phyloP scores from a whole-genome alignment of 495 filamentous ascomycete species.

The Penicillium paxilli region DNA sequence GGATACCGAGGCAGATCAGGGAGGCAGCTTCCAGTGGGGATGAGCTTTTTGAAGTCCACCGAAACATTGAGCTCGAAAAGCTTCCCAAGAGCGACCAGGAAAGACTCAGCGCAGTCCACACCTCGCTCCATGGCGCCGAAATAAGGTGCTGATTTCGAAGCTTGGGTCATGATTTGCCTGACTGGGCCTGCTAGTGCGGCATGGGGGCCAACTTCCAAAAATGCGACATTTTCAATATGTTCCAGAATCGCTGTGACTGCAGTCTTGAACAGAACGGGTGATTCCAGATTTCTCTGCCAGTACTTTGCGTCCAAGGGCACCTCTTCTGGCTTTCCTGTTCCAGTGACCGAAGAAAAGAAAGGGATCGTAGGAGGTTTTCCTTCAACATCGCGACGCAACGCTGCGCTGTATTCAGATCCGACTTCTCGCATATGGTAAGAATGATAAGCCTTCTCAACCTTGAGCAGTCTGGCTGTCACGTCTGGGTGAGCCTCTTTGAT shows the following conservation, averaged over 20 bases:
- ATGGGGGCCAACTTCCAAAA: slow-evolving; percentile 51
- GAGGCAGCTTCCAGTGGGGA: neutral
- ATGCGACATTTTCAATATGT: slow-evolving; percentile 18
- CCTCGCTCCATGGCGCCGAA: neutral
- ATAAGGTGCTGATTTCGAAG: slow-evolving; percentile 3
- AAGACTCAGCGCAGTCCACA: neutral
- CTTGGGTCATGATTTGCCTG: slow-evolving; percentile 23
- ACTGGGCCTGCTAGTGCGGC: slow-evolving; percentile 38
- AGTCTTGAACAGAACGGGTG: slow-evolving; percentile 36
- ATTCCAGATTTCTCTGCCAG: slow-evolving; percentile 42
- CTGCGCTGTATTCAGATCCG: slow-evolving; percentile 2
- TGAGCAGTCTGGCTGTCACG: slow-evolving; percentile 44
- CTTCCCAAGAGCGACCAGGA: neutral
- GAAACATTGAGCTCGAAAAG: neutral
- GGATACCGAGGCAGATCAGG: slow-evolving; percentile 37
- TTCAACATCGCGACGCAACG: too few species aligned
- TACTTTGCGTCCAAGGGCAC: slow-evolving; percentile 41
- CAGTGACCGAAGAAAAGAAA: slow-evolving; percentile 33
- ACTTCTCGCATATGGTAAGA: slow-evolving; percentile 15
- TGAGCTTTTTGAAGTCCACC: neutral
- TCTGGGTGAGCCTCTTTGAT: slow-evolving; percentile 24
- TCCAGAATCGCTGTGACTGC: slow-evolving; percentile 24
- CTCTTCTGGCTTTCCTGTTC: too few species aligned
- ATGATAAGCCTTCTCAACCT: slow-evolving; percentile 49
- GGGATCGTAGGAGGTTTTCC: too few species aligned